phyloP scores from a whole-genome alignment of 495 filamentous ascomycete genomes.

The Thermochaetoides thermophila region DNA sequence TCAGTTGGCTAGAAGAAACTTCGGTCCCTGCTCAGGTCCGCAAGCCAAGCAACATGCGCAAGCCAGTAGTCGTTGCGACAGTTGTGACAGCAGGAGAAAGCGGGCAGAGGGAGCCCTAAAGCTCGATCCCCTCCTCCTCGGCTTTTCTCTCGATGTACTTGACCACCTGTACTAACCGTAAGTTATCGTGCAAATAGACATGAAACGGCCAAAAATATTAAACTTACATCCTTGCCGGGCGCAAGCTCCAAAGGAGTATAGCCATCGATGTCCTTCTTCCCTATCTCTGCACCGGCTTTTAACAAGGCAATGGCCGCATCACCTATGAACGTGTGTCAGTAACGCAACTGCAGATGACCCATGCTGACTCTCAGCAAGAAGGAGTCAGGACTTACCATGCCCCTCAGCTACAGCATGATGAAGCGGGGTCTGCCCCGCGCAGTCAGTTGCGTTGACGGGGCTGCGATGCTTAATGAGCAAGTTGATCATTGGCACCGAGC shows the following conservation, averaged over 20 bases:
- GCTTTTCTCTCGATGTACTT: slow-evolving; percentile 67
- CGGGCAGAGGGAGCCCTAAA: too few species aligned
- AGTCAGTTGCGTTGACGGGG: slow-evolving; percentile 78
- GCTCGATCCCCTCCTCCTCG: slow-evolving; percentile 74
- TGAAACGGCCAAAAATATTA: background rate
- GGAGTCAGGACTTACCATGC: slow-evolving; percentile 38
- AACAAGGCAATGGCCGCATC: slow-evolving; percentile 72
- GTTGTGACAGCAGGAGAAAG: too few species aligned
- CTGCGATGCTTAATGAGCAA: slow-evolving; percentile 63
- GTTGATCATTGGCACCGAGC: slow-evolving; percentile 72
- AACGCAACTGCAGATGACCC: too few species aligned
- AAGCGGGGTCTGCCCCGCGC: slow-evolving; percentile 67
- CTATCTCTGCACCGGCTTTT: slow-evolving; percentile 70
- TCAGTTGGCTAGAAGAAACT: too few species aligned
- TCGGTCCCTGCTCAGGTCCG: too few species aligned
- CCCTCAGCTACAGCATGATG: slow-evolving; percentile 93
- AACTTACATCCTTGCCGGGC: slow-evolving; percentile 48
- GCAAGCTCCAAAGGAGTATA: slow-evolving; percentile 63
- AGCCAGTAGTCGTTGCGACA: too few species aligned
- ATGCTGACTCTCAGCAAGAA: background rate
- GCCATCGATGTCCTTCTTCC: slow-evolving; percentile 63
- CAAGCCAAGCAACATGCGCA: too few species aligned
- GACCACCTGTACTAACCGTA: slow-evolving; percentile 36
- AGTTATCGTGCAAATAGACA: background rate
- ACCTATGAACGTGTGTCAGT: slow-evolving; percentile 19